Evolutionary conservation across 176 grass and related monocot genomes (phyloP), one percentile per base, ranked within the genome.

Genomic region (Oryza punctata): DNA sequence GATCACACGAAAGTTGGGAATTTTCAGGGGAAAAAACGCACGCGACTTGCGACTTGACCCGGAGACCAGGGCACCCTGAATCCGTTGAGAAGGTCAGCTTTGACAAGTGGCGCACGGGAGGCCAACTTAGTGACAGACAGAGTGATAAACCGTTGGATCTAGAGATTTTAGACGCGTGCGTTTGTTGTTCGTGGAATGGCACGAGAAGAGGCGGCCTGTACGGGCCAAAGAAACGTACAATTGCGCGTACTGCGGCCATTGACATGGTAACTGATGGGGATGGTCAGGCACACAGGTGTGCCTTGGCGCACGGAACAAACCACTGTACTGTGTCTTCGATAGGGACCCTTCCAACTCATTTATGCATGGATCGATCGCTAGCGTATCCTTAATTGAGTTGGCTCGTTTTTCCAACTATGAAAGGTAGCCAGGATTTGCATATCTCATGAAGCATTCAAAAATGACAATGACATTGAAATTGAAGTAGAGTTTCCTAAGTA

Each of bases 251-350:
- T 32, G 5, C 15, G 72, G 52, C 46, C 45, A 6, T 32, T 74
- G 40, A 11, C 40, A 41, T 41, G 9, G 40, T 74, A 28, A 30
- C 16, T 21, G 32, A 69, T 35, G 6, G 29, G 29, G 8, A 15
- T 33, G 8, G 28, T 50, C 47, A 50, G 15, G 47, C 15, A 50
- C 47, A 50, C 14, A 16, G 47, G 15, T 50, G 15, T 50, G 47
- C 47, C 47, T 12, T 45, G 46, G 50, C 19, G 61, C 43, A 84
- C 67, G 63, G 61, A 75, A 67, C 61, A 44, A 75, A 52, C 43
- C 63, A 33, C 57, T 1, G 16, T 54, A 54, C 49, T 8, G 3
- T 59, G 57, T 24, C 16, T 76, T 13, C 5, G 12, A 14, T 29
- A 6, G 27, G 6, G 29, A 50, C 47, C 10, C 10, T 12, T 63